Evolutionary conservation across 768 basidiomycete genomes (phyloP).

Genomic region (Mycena olivaceomarginata): DNA sequence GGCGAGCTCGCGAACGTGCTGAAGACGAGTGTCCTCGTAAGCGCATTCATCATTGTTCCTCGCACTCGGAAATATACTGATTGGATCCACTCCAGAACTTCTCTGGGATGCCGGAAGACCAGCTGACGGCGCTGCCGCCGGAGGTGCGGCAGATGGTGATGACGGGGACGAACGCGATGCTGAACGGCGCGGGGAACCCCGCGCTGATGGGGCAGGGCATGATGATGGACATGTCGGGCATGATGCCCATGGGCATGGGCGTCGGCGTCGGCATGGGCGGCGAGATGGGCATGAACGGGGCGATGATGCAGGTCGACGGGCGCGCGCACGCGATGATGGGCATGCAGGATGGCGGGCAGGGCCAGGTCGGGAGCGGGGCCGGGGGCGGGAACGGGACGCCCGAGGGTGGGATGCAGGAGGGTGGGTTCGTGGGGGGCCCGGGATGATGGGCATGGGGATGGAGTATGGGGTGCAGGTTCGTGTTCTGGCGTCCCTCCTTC

Average conservation of each 20-base stretch:
- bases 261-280: constrained; percentile 81
- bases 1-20: constrained; percentile 88
- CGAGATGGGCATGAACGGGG: constrained; percentile 64
- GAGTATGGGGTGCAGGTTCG: constrained; percentile 88
- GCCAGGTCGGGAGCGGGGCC: constrained; percentile 42
- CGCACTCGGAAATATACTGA: constrained; percentile 26
- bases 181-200: constrained; percentile 75
- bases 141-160: constrained; percentile 93
- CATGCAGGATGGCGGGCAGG: constrained; percentile 60
- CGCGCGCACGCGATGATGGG: constrained; percentile 45
- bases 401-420: constrained; percentile 69
- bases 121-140: constrained; percentile 84
- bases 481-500: constrained; percentile 39
- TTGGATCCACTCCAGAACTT: constrained; percentile 74
- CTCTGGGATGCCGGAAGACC: constrained; percentile 88
- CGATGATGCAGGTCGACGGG: constrained; percentile 68
- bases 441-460: constrained; percentile 86
- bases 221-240: constrained; percentile 90
- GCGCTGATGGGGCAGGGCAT: constrained; percentile 79
- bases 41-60: constrained; percentile 51
- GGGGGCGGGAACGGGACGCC: constrained; percentile 57
- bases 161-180: constrained; percentile 87
- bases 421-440: constrained; percentile 61
- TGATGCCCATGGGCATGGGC: constrained; percentile 77
- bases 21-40: constrained; percentile 88